Conservation (phyloP, 768 basidiomycete genomes). For the Auriscalpium microsporum region DNA sequence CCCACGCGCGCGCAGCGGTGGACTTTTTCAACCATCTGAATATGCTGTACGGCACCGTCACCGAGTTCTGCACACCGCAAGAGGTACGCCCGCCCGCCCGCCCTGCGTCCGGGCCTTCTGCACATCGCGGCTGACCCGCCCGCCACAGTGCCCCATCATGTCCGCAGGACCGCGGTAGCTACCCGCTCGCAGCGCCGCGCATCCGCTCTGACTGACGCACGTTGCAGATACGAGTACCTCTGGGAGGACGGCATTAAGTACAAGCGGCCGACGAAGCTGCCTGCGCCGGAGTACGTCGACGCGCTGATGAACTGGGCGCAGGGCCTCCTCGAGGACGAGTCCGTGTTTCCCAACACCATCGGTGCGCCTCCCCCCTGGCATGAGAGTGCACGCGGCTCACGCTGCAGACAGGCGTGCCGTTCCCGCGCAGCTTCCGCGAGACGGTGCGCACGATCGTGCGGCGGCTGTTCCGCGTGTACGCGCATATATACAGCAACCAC, state of each 20-base stretch:
- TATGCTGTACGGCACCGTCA: slow-evolving; percentile 97
- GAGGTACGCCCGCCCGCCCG: slow-evolving; percentile 47
- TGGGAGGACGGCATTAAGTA: slow-evolving; percentile 89
- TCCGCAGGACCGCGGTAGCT: slow-evolving; percentile 86
- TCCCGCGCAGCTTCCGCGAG: slow-evolving; percentile 31
- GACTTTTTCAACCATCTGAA: slow-evolving; percentile 99
- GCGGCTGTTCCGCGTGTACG: slow-evolving; percentile 93
- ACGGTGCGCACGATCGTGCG: slow-evolving; percentile 89
- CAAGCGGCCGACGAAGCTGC: slow-evolving; percentile 87
- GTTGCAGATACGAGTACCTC: slow-evolving; percentile 78
- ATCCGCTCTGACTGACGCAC: neutral
- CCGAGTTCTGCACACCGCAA: slow-evolving; percentile 93
- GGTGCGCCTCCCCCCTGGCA: slow-evolving; percentile 36
- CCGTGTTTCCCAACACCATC: slow-evolving; percentile 89
- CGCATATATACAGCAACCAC: slow-evolving; percentile 98
- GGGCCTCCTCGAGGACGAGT: slow-evolving; percentile 83
- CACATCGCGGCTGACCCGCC: slow-evolving; percentile 1
- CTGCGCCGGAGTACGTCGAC: slow-evolving; percentile 94
- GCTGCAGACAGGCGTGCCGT: slow-evolving; percentile 2
- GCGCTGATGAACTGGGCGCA: slow-evolving; percentile 99
- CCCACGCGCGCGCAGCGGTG: slow-evolving; percentile 51
- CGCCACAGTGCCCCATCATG: slow-evolving; percentile 83
- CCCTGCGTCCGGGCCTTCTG: neutral
- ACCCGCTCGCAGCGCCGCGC: neutral
- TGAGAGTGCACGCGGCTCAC: neutral